A percentile compares a stretch with the other conserved stretches of the same genome.
Conservation (phyloP, 495 filamentous ascomycete genomes). For the Cairneyella variabilis region DNA sequence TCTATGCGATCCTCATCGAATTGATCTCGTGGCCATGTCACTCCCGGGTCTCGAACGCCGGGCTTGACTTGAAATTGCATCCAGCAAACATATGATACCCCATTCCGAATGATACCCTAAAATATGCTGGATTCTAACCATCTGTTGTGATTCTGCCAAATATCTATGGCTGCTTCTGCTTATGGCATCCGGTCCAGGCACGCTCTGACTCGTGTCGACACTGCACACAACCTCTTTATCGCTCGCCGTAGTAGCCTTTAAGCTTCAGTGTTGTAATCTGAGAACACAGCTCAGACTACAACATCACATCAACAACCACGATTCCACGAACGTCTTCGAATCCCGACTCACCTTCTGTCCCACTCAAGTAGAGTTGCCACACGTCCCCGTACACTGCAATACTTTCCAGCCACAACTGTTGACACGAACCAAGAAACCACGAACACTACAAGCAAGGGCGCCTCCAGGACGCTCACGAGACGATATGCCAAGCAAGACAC, state of each 20-base stretch:
- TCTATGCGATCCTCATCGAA: background rate
- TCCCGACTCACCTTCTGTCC: background rate
- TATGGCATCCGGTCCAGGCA: background rate
- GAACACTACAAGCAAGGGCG: conserved; percentile 9
- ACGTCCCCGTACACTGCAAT: background rate
- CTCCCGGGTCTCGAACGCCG: too few relatives aligned
- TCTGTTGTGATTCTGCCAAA: too few relatives aligned
- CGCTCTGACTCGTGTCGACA: background rate
- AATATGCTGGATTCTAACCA: too few relatives aligned
- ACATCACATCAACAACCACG: conserved; percentile 14
- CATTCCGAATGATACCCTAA: too few relatives aligned
- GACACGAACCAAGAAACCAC: too few relatives aligned
- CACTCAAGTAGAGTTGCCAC: background rate
- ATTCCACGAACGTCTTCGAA: background rate
- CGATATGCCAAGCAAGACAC: conserved; percentile 61
- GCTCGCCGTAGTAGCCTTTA: background rate
- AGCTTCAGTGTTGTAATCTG: too few relatives aligned
- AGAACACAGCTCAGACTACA: conserved; percentile 14
- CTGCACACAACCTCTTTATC: background rate
- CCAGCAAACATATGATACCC: too few relatives aligned
- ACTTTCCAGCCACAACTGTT: too few relatives aligned
- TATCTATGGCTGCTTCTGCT: too few relatives aligned
- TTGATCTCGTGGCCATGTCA: conserved; percentile 3
- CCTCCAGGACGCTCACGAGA: conserved; percentile 11
- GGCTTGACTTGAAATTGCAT: too few relatives aligned